phyloP scores from a whole-genome alignment of 306 rosid species.

The Pyrus bretschneideri region DNA sequence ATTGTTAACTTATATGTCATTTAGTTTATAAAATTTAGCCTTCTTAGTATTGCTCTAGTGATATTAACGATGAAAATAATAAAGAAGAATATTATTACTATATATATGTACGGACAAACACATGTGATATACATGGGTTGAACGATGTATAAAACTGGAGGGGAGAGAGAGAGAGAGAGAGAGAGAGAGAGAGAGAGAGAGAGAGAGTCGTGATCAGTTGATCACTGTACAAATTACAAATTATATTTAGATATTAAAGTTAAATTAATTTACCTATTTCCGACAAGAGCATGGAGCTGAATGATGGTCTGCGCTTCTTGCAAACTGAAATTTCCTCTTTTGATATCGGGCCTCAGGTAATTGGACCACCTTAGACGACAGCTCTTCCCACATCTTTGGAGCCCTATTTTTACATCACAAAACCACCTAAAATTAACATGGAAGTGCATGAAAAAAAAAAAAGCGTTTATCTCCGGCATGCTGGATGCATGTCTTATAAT shows the following conservation, averaged over 20 bases:
- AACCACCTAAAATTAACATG: background rate
- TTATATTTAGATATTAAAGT: background rate
- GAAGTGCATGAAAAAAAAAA: background rate
- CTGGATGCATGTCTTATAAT: background rate
- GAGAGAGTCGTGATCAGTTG: background rate
- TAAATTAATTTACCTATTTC: conserved; percentile 55
- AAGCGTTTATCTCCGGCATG: background rate
- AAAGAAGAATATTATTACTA: too few relatives aligned
- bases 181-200: too few relatives aligned
- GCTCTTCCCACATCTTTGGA: conserved; percentile 95
- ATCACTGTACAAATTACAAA: background rate
- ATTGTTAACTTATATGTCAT: too few relatives aligned
- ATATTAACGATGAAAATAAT: too few relatives aligned
- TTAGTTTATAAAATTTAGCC: too few relatives aligned
- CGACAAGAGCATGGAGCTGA: conserved; percentile 97
- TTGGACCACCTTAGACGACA: conserved; percentile 95
- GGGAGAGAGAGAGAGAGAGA: too few relatives aligned
- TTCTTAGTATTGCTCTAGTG: too few relatives aligned
- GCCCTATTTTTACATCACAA: conserved; percentile 35
- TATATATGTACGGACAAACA: too few relatives aligned
- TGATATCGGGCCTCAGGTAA: conserved; percentile 93
- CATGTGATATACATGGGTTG: too few relatives aligned
- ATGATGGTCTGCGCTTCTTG: conserved; percentile 94
- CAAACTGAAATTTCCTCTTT: conserved; percentile 95
- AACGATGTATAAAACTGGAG: too few relatives aligned